Conservation (phyloP, 345 rosid genomes). For the Theobroma cacao region DNA sequence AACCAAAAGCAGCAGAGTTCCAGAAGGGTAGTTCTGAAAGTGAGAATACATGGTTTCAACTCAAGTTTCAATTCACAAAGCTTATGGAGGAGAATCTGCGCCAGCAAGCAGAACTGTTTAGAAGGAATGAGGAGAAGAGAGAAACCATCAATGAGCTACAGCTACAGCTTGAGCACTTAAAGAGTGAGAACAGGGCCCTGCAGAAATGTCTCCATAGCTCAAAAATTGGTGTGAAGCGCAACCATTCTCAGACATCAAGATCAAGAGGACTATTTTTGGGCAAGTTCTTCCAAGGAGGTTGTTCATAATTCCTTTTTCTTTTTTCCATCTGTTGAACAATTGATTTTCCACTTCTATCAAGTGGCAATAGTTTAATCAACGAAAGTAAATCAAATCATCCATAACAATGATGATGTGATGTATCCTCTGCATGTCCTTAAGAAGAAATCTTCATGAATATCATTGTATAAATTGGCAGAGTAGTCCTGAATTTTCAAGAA, state of each 20-base stretch:
- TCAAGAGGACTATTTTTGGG: conserved; percentile 26
- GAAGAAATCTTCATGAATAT: too few relatives aligned
- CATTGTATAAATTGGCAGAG: too few relatives aligned
- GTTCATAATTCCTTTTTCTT: conserved; percentile 13
- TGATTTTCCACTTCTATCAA: too few relatives aligned
- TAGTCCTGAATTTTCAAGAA: too few relatives aligned
- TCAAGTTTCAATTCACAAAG: conserved; percentile 29
- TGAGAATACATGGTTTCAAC: conserved; percentile 1
- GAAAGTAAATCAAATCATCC: too few relatives aligned
- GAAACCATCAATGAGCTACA: conserved; percentile 30
- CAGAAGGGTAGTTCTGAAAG: background rate
- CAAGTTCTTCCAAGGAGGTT: conserved; percentile 29
- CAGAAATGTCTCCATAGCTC: conserved; percentile 22
- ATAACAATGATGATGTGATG: too few relatives aligned
- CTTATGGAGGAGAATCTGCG: conserved; percentile 46
- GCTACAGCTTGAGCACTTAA: conserved; percentile 30
- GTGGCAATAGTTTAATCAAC: too few relatives aligned
- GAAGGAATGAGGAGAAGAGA: conserved; percentile 48
- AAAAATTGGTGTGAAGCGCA: conserved; percentile 20
- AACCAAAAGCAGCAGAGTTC: background rate
- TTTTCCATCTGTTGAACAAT: background rate
- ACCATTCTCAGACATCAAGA: conserved; percentile 18
- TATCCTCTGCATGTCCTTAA: too few relatives aligned
- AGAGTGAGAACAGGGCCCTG: conserved; percentile 37
- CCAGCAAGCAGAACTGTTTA: conserved; percentile 44